Conservation (phyloP, 139 green algal genomes). For the Asterochloris erici region DNA sequence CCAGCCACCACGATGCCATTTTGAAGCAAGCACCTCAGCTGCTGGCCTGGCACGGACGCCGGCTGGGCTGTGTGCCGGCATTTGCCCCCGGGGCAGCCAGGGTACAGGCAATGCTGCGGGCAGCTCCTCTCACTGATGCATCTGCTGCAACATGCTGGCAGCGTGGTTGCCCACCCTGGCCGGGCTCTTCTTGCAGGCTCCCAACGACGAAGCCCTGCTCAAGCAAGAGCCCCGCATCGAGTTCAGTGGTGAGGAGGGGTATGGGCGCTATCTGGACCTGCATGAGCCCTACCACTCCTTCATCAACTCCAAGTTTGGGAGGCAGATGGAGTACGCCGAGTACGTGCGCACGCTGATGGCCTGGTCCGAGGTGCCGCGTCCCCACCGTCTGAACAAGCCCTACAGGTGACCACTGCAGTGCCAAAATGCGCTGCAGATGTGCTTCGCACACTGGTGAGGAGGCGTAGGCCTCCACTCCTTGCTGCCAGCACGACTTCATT, state of each 20-base stretch:
- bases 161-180: too few species aligned
- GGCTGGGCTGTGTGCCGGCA: too few species aligned
- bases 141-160: neutral
- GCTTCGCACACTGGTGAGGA: too few species aligned
- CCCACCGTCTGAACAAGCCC: conserved; percentile 34
- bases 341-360: conserved; percentile 59
- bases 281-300: conserved; percentile 71
- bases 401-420: conserved; percentile 44
- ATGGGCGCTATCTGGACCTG: conserved; percentile 91
- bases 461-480: too few species aligned
- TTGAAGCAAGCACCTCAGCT: too few species aligned
- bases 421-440: too few species aligned
- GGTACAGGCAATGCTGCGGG: neutral
- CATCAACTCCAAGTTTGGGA: conserved; percentile 82
- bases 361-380: conserved; percentile 40
- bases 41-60: too few species aligned
- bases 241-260: conserved; percentile 87
- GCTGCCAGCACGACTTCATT: too few species aligned
- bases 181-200: conserved; percentile 28
- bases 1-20: too few species aligned
- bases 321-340: conserved; percentile 62
- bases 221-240: conserved; percentile 53
- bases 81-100: too few species aligned
- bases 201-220: conserved; percentile 55
- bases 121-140: neutral